phyloP scores from a whole-genome alignment of 2,329 filamentous ascomycete species.

The Diaporthe australafricana region DNA sequence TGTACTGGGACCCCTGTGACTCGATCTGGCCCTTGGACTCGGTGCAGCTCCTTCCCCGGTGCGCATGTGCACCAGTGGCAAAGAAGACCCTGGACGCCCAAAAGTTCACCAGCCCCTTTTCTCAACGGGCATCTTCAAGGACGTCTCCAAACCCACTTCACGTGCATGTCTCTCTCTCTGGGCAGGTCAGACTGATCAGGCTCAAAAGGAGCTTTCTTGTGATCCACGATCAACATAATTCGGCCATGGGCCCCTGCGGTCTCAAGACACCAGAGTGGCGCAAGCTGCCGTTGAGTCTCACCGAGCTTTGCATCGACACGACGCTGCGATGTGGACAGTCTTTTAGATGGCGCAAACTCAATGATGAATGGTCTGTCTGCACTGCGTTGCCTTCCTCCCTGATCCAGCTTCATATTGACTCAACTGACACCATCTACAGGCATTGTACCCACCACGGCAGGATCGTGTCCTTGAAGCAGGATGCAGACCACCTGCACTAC shows the following conservation, averaged over 20 bases:
- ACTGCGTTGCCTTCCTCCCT: not conserved
- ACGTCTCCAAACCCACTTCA: not conserved
- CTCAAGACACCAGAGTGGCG: conserved; percentile 80
- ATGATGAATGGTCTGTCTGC: conserved; percentile 79
- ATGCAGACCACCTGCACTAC: conserved; percentile 83
- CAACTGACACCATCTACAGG: conserved; percentile 55
- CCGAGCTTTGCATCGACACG: conserved; percentile 93
- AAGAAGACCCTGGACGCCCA: not conserved
- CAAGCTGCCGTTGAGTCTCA: conserved; percentile 83
- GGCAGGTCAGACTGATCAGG: too few species aligned
- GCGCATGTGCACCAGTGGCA: not conserved
- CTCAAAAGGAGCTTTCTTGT: too few species aligned
- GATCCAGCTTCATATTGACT: not conserved
- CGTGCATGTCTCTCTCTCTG: too few species aligned
- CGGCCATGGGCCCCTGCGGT: conserved; percentile 25
- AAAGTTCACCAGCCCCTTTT: not conserved
- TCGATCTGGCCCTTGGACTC: conserved; percentile 3
- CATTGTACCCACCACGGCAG: conserved; percentile 87
- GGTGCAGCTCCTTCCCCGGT: not conserved
- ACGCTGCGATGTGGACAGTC: conserved; percentile 95
- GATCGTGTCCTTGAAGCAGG: conserved; percentile 87
- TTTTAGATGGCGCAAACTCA: conserved; percentile 91
- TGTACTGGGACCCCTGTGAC: not conserved
- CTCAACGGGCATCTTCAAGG: not conserved
- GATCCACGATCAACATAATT: too few species aligned